Evolutionary conservation across 257 asterid genomes (phyloP), one percentile per base, ranked within the genome.

Genomic region (Dorcoceras hygrometricum): DNA sequence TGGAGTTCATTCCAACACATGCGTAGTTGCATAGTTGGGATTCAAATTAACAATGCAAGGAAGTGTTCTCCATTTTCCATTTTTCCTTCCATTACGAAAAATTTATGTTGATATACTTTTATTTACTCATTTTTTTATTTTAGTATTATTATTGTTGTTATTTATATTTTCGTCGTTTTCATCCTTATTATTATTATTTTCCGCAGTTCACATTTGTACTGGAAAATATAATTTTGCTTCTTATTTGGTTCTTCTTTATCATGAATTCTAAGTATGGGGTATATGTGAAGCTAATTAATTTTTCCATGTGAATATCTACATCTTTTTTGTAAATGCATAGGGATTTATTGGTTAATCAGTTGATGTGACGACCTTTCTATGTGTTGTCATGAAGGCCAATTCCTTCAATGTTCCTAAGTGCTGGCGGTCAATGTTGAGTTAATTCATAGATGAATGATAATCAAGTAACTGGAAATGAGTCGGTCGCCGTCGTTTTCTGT

Each of bases 401-500:
- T 57, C 68, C 59, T 29, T 61, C 57, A 2, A 26, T 59, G 69
- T 39, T 65, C 57, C 75, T 19, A 22, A 72, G 68, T 22, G 23
- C 28, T 69, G 77, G 66, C 63, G 75, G 68, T 46, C 20, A 73
- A 71, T 57, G 54, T 70, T 73, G 77, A 76, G 76, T 66, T 61
- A 71, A 43, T 71, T 82, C 84, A 77, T 77, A 71, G 74, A 66
- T 65, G 60, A 36, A 71, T 72, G 51, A 63, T 72, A 71, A 63
- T 66, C 11, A 28, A 66, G 73, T 75, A 59, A 65, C 76, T 78
- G 73, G 87, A 87, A 74, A 94, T 94, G 98, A 94, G 95, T 83
- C 78, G 95, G 64, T 88, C 96, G 4, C 96, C 95, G 54, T 87
- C 99, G 54, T 90, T 90, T 84, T 84, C 95, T 57, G 59, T 80